These are phyloP conservation scores for Cyclostephanos tholiformis DNA, from an alignment of 108 stramenopile species.

Conservation along the genomic window DNA sequence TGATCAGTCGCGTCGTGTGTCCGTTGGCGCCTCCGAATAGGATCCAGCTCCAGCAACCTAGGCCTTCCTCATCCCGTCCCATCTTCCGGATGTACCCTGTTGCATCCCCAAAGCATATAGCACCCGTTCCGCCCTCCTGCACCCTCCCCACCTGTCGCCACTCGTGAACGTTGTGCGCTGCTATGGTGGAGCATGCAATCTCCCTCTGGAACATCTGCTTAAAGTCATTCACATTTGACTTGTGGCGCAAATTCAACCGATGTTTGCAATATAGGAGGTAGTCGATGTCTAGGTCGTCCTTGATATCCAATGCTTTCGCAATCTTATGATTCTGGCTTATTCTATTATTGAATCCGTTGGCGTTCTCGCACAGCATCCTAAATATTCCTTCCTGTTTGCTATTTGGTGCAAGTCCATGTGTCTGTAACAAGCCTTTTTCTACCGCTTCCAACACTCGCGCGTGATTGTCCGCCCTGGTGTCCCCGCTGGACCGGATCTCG, in stretches of 20 bases:
- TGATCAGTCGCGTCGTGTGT: not conserved
- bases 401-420: not conserved
- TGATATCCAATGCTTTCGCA: not conserved
- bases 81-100: too few relatives aligned
- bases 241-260: too few relatives aligned
- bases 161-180: not conserved
- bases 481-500: not conserved
- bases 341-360: not conserved
- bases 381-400: not conserved
- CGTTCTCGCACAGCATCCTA: not conserved
- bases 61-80: not conserved
- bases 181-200: not conserved
- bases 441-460: conserved; percentile 1
- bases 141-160: not conserved
- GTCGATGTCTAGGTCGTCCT: too few relatives aligned
- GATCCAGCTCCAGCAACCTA: not conserved
- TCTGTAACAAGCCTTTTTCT: not conserved
- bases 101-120: too few relatives aligned
- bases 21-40: not conserved
- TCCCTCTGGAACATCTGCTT: too few relatives aligned
- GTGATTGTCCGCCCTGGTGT: not conserved
- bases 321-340: not conserved
- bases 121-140: too few relatives aligned
- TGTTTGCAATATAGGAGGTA: too few relatives aligned
- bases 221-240: too few relatives aligned